phyloP scores from a whole-genome alignment of 495 filamentous ascomycete genomes.

The Aspergillus conjunctus region DNA sequence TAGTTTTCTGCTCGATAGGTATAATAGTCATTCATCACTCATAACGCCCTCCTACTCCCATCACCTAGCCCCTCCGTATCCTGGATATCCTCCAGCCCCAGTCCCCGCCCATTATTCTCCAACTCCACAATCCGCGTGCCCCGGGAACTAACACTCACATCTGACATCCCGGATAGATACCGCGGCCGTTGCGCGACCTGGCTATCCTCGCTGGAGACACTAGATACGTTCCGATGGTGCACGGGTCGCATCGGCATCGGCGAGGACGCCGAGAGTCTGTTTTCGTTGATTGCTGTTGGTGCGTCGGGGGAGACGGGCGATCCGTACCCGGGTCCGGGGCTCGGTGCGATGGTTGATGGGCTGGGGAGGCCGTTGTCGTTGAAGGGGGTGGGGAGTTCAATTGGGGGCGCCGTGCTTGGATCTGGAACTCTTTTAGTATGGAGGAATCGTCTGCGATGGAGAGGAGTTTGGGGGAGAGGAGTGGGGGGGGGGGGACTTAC shows the following conservation, averaged over 20 bases:
- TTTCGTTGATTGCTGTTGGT: background rate
- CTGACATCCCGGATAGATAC: constrained; percentile 20
- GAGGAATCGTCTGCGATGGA: background rate
- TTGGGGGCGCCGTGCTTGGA: background rate
- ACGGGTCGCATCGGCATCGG: constrained; percentile 6
- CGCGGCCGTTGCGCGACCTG: constrained; percentile 5
- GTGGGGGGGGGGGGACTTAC: constrained; percentile 1
- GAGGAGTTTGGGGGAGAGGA: background rate
- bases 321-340: background rate
- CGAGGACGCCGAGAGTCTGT: background rate
- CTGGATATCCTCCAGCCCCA: constrained; percentile 17
- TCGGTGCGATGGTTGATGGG: background rate
- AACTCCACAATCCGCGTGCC: constrained; percentile 10
- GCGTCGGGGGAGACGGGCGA: constrained; percentile 21
- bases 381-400: constrained; percentile 22
- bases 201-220: constrained; percentile 18
- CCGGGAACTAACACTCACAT: constrained; percentile 22
- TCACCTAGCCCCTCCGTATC: too few species aligned
- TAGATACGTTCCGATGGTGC: constrained; percentile 20
- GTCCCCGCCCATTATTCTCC: background rate
- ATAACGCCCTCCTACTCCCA: background rate
- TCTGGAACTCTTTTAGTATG: background rate
- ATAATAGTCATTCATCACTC: too few species aligned
- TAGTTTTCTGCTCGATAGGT: too few species aligned
- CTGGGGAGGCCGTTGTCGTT: constrained; percentile 5